These are phyloP conservation scores for Atalantia buxifolia DNA, from an alignment of 345 rosid genomes.

Conservation along the genomic window DNA sequence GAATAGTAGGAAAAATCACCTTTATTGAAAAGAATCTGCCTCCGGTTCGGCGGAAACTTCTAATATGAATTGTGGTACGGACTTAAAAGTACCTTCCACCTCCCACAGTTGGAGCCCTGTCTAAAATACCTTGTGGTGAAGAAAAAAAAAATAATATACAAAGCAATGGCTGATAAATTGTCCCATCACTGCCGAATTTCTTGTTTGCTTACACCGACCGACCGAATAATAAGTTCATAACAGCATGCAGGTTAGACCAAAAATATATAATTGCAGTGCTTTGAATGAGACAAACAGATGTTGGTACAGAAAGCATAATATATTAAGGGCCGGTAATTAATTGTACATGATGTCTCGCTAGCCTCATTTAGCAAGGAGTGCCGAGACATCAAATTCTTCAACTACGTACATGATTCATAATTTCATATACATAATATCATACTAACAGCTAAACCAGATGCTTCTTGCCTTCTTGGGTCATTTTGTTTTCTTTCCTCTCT, in stretches of 20 bases:
- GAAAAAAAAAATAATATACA: no score
- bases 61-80: no score
- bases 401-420: conserved; percentile 9
- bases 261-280: neutral
- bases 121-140: no score
- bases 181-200: conserved; percentile 12
- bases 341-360: conserved; percentile 2
- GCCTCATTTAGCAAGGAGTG: conserved; percentile 5
- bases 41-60: no score
- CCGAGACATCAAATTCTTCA: conserved; percentile 4
- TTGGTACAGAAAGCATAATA: neutral
- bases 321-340: neutral
- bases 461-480: conserved; percentile 12
- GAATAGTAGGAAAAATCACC: no score
- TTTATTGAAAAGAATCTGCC: no score
- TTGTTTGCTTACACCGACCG: neutral
- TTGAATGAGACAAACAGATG: neutral
- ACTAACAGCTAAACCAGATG: conserved; percentile 13
- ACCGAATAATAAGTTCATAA: neutral
- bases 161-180: neutral
- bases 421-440: conserved; percentile 12
- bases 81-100: no score
- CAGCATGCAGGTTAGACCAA: neutral
- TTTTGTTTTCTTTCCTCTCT: neutral
- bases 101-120: no score